Percentiles rank a stretch among this genome's conserved stretches.
These are phyloP conservation scores for Ogataea nitratoaversa DNA, from an alignment of 805 yeast genomes.

Conservation along the genomic window DNA sequence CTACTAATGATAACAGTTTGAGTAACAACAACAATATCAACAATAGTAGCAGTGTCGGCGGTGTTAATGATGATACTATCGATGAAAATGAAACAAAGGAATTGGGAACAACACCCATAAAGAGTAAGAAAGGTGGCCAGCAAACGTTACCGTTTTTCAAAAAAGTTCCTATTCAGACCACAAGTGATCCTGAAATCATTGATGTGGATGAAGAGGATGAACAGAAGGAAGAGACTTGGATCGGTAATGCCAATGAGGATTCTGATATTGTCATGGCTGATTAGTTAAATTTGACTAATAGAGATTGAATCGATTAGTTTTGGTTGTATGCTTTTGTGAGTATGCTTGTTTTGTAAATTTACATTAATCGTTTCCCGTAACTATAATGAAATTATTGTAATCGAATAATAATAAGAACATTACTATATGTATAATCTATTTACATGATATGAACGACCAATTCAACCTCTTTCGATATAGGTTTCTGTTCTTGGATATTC, in stretches of 20 bases:
- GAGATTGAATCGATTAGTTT: too few species aligned
- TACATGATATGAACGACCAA: slow-evolving; percentile 2
- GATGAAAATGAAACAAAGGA: slow-evolving; percentile 2
- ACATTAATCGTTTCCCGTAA: too few species aligned
- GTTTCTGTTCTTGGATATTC: slow-evolving; percentile 30
- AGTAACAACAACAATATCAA: too few species aligned
- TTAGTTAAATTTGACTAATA: too few species aligned
- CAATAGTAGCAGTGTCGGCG: too few species aligned
- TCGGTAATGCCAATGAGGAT: slow-evolving; percentile 1
- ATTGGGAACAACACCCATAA: neutral
- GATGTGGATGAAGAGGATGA: neutral
- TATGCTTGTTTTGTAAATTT: too few species aligned
- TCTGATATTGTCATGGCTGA: slow-evolving; percentile 8
- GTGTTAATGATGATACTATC: slow-evolving; percentile 13
- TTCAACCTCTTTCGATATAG: slow-evolving; percentile 30
- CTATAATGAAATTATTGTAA: too few species aligned
- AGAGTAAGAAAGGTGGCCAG: slow-evolving; percentile 9
- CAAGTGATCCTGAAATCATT: neutral
- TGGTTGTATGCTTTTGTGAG: too few species aligned
- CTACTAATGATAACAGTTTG: too few species aligned
- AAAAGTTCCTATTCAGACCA: slow-evolving; percentile 3
- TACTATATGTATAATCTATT: slow-evolving; percentile 2
- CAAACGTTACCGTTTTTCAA: slow-evolving; percentile 13
- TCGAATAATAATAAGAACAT: neutral
- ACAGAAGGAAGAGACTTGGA: neutral